Evolutionary conservation across 2,329 filamentous ascomycete species (phyloP).

Genomic region (Penicillium concentricum): DNA sequence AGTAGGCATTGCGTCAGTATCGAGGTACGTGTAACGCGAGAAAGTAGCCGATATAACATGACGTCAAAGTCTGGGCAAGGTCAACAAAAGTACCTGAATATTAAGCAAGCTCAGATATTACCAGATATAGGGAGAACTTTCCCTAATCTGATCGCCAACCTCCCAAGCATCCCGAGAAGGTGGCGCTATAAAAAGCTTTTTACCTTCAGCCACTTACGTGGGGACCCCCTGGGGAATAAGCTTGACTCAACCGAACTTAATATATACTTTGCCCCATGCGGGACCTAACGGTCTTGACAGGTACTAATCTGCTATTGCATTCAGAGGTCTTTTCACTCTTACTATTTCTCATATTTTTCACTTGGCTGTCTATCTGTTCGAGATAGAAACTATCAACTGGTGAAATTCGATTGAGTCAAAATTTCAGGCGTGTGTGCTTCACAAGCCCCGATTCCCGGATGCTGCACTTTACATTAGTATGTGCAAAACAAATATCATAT

Average conservation of each 20-base stretch:
- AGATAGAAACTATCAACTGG: too few relatives aligned
- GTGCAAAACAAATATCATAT: not conserved
- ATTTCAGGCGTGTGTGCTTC: not conserved
- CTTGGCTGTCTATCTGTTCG: not conserved
- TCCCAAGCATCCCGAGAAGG: not conserved
- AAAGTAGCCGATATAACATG: not conserved
- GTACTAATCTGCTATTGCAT: not conserved
- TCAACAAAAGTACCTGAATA: not conserved
- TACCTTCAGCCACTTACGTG: constrained; percentile 19
- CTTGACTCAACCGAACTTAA: constrained; percentile 12
- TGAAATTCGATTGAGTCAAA: not conserved
- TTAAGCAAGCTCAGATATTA: not conserved
- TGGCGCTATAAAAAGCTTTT: constrained; percentile 18
- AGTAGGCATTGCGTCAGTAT: not conserved
- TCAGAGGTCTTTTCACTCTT: not conserved
- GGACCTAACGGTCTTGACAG: not conserved
- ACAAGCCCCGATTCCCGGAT: not conserved
- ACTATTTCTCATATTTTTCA: not conserved
- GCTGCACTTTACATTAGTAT: not conserved
- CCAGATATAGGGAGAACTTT: not conserved
- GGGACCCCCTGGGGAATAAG: constrained; percentile 8
- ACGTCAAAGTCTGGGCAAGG: not conserved
- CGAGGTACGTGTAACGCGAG: too few relatives aligned
- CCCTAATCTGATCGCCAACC: not conserved
- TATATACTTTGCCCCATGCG: not conserved